Percentiles rank a stretch among this genome's conserved stretches.
These are phyloP conservation scores for Ophiostoma triangulosporum DNA, from an alignment of 2,329 filamentous ascomycete genomes.

Conservation along the genomic window DNA sequence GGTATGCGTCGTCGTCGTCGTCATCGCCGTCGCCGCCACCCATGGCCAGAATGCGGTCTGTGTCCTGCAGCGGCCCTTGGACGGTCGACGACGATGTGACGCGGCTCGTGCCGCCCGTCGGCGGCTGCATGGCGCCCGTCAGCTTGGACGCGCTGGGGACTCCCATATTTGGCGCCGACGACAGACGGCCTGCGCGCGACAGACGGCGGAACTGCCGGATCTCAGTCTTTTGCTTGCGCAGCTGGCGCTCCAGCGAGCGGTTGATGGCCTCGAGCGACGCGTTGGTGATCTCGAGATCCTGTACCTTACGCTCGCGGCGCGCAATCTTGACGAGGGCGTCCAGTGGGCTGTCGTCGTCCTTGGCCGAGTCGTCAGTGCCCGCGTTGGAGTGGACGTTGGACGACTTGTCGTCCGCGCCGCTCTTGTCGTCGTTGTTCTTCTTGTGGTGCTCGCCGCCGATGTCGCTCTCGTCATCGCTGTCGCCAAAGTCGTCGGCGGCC, in stretches of 20 bases:
- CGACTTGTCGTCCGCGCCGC: slow-evolving; percentile 15
- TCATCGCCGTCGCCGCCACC: slow-evolving; percentile 28
- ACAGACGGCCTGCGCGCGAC: slow-evolving; percentile 65
- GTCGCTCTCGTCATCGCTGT: slow-evolving; percentile 14
- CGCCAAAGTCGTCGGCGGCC: slow-evolving; percentile 36
- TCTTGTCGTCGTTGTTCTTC: neutral
- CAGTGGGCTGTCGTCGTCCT: slow-evolving; percentile 42
- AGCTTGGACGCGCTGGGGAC: slow-evolving; percentile 9
- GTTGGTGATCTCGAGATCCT: slow-evolving; percentile 94
- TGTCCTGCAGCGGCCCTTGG: slow-evolving; percentile 26
- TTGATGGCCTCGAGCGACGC: slow-evolving; percentile 93
- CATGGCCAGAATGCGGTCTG: slow-evolving; percentile 29
- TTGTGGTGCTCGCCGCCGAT: slow-evolving; percentile 1
- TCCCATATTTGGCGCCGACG: slow-evolving; percentile 24
- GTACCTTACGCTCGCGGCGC: slow-evolving; percentile 80
- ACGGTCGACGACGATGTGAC: slow-evolving; percentile 29
- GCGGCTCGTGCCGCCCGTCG: slow-evolving; percentile 23
- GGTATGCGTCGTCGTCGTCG: slow-evolving; percentile 18
- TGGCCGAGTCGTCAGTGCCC: neutral
- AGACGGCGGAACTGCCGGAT: slow-evolving; percentile 75
- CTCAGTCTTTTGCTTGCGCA: slow-evolving; percentile 83
- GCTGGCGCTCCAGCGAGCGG: slow-evolving; percentile 75
- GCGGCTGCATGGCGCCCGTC: no score
- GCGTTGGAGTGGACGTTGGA: neutral
- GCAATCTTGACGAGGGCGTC: slow-evolving; percentile 78